Evolutionary conservation across 2,329 filamentous ascomycete genomes (phyloP), one percentile per base, ranked within the genome.

Genomic region (Cryphonectria parasitica): DNA sequence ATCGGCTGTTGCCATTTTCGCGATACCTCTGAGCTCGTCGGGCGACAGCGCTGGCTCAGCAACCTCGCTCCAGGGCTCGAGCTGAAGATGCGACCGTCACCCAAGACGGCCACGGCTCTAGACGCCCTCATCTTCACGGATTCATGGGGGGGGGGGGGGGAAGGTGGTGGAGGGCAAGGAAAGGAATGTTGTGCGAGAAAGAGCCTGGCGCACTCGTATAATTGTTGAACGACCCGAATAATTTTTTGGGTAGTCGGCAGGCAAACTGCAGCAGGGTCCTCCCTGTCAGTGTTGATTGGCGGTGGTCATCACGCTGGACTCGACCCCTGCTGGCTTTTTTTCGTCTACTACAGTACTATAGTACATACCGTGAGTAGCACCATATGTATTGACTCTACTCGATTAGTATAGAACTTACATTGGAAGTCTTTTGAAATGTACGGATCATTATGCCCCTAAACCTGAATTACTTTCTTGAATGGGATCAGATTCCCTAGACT

Each of bases 41-140:
- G 69, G 45, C 75, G 77, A 54, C 78, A 78, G 66, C 75, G 77
- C 63, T 80, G 70, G 66, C 78, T 78, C 66, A 82, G 75, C 73
- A 77, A 79, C 64, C 79, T 77, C 56, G 75, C 74, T 66, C 77
- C 79, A 61, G 75, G 77, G 73, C 78, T 77, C 28, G 78, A 76
- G 45, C 76, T 75, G 60, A 80, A 70, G 68, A 80, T 76, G 64
- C 80, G 77, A 75, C 79, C 77, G 77, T 80, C 80, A 67, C 78
- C 78, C 69, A 83, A 73, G 74, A 80, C 78, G 74, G 79, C 78
- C 73, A 78, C 79, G 63, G 79, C 77, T 77, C 80, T 76, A 73
- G 79, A 77, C 63, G 77, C 80, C 80, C 81, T 81, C 82, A 83
- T 83, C 66, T 73, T 80, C 73, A 70, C 69, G 75, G 62, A 74